Conservation (phyloP, 2,329 filamentous ascomycete genomes). For the Aspergillus persii region DNA sequence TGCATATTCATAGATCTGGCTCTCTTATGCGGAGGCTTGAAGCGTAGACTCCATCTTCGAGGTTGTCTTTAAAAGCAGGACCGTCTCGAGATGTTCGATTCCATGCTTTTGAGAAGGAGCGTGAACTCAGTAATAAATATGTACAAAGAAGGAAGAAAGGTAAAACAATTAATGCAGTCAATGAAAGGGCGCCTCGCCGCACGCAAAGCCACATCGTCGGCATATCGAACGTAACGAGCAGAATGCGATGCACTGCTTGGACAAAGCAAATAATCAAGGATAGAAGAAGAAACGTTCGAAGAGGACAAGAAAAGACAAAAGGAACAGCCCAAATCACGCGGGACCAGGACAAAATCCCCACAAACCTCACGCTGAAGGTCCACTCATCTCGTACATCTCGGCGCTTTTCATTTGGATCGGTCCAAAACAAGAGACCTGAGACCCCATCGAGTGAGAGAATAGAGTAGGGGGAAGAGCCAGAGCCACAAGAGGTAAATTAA, state of each 20-base stretch:
- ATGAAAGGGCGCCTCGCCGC: background rate
- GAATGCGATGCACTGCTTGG: background rate
- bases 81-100: background rate
- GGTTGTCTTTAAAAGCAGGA: background rate
- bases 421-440: too few relatives aligned
- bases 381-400: background rate
- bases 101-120: background rate
- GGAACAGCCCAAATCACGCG: background rate
- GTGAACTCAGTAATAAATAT: background rate
- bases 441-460: too few relatives aligned
- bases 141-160: background rate
- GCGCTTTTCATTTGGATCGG: too few relatives aligned
- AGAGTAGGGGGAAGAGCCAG: too few relatives aligned
- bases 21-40: background rate
- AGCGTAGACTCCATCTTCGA: background rate
- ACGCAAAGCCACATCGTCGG: background rate
- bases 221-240: background rate
- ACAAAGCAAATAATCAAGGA: background rate
- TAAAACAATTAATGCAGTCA: background rate
- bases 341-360: background rate
- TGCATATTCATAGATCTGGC: background rate
- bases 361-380: background rate
- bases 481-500: slow-evolving; percentile 9
- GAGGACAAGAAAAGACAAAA: background rate
- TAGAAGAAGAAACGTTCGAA: background rate